These are phyloP conservation scores for Ocimum tenuiflorum DNA, from an alignment of 257 asterid species.

Conservation along the genomic window DNA sequence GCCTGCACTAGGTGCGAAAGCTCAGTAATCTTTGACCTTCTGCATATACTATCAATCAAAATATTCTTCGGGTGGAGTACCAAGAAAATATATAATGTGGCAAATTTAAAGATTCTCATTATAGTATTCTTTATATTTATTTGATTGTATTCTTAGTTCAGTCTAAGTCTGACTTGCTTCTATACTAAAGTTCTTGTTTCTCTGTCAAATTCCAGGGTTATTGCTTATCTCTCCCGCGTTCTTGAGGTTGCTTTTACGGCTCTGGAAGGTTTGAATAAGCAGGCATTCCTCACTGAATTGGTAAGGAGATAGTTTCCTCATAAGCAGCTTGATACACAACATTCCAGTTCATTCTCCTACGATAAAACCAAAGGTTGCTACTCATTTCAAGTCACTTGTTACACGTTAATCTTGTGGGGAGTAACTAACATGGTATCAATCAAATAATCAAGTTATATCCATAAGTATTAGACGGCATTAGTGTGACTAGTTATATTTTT, in stretches of 20 bases:
- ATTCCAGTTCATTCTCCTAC: neutral
- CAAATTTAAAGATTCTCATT: too few species aligned
- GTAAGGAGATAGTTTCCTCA: constrained; percentile 32
- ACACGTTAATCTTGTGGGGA: too few species aligned
- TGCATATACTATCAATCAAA: too few species aligned
- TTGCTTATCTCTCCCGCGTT: constrained; percentile 86
- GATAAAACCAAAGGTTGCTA: too few species aligned
- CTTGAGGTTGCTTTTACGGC: constrained; percentile 94
- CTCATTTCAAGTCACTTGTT: too few species aligned
- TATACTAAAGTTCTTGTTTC: neutral
- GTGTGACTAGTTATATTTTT: too few species aligned
- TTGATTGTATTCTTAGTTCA: neutral
- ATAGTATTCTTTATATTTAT: neutral
- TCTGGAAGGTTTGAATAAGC: constrained; percentile 94
- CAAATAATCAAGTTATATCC: too few species aligned
- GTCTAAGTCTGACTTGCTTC: neutral
- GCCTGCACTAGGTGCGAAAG: constrained; percentile 79
- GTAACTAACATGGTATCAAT: too few species aligned
- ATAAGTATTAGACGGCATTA: too few species aligned
- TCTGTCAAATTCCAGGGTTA: constrained; percentile 54
- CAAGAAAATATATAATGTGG: too few species aligned
- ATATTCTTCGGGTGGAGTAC: too few species aligned
- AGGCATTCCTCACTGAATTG: constrained; percentile 88
- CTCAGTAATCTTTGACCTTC: neutral
- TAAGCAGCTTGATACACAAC: neutral